Evolutionary conservation across 345 rosid genomes (phyloP).

Genomic region (Populus alba): DNA sequence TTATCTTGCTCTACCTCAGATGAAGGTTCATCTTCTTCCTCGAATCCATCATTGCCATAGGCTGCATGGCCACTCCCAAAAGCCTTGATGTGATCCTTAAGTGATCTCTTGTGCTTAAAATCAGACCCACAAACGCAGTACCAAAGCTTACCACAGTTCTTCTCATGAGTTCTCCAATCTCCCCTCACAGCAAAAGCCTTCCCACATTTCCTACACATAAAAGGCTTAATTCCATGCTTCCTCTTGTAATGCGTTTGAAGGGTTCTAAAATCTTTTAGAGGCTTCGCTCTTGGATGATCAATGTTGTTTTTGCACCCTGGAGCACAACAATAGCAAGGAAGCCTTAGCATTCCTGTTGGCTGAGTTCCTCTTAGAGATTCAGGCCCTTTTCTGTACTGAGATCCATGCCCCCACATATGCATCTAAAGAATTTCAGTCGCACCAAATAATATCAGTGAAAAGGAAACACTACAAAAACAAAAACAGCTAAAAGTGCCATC

Average conservation of each 20-base stretch:
- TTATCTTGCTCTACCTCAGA: slow-evolving; percentile 57
- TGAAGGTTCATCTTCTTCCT: slow-evolving; percentile 57
- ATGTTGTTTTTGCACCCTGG: slow-evolving; percentile 67
- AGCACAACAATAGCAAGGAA: slow-evolving; percentile 70
- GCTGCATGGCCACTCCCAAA: slow-evolving; percentile 56
- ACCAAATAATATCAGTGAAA: not conserved
- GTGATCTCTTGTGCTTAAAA: slow-evolving; percentile 64
- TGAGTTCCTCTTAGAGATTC: slow-evolving; percentile 67
- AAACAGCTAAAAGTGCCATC: slow-evolving; percentile 4
- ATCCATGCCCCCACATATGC: slow-evolving; percentile 74
- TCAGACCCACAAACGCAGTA: slow-evolving; percentile 61
- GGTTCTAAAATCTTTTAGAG: slow-evolving; percentile 67
- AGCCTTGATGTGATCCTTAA: slow-evolving; percentile 56
- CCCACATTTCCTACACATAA: slow-evolving; percentile 72
- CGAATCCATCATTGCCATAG: slow-evolving; percentile 46
- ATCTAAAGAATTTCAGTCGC: slow-evolving; percentile 28
- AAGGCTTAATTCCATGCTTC: slow-evolving; percentile 69
- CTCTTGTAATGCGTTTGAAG: slow-evolving; percentile 75
- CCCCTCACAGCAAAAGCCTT: slow-evolving; percentile 68
- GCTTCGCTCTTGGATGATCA: slow-evolving; percentile 66
- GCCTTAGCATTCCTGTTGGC: slow-evolving; percentile 67
- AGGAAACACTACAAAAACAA: not conserved
- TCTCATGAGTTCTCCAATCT: slow-evolving; percentile 76
- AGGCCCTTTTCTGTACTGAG: slow-evolving; percentile 57
- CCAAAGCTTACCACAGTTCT: slow-evolving; percentile 70